Conservation (phyloP, 306 rosid species). For the Castanea crenata region DNA sequence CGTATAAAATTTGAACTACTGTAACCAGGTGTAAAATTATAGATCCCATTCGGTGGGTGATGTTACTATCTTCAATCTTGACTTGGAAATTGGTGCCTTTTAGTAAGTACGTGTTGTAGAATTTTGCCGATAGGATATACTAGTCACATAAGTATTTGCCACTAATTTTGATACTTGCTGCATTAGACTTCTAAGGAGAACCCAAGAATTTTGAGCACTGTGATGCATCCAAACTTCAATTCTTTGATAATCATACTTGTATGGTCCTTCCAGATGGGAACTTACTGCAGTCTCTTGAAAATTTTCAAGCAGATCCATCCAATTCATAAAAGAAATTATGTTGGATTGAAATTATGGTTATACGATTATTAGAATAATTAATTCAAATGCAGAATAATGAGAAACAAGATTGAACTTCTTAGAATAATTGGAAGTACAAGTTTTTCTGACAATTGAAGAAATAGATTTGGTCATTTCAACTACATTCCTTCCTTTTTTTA, state of each 20-base stretch:
- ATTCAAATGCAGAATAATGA: background rate
- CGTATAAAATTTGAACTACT: background rate
- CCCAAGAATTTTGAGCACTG: background rate
- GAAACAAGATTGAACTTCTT: background rate
- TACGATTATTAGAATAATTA: background rate
- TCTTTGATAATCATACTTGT: background rate
- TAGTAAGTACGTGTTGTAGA: background rate
- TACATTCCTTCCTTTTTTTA: background rate
- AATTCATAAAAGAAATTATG: background rate
- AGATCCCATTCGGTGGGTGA: background rate
- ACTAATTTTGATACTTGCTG: background rate
- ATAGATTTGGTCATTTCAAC: background rate
- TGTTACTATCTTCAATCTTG: background rate
- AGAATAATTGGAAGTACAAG: background rate
- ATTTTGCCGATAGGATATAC: background rate
- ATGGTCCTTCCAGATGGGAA: background rate
- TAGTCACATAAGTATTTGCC: background rate
- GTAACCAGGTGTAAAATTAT: background rate
- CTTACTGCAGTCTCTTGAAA: background rate
- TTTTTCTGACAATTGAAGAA: background rate
- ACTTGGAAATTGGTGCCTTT: background rate
- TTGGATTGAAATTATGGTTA: background rate
- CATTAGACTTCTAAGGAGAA: background rate
- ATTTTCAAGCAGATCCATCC: background rate
- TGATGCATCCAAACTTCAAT: background rate